Evolutionary conservation across 2,329 filamentous ascomycete species (phyloP), one percentile per base, ranked within the genome.

Genomic region (Aspergillus sojae): DNA sequence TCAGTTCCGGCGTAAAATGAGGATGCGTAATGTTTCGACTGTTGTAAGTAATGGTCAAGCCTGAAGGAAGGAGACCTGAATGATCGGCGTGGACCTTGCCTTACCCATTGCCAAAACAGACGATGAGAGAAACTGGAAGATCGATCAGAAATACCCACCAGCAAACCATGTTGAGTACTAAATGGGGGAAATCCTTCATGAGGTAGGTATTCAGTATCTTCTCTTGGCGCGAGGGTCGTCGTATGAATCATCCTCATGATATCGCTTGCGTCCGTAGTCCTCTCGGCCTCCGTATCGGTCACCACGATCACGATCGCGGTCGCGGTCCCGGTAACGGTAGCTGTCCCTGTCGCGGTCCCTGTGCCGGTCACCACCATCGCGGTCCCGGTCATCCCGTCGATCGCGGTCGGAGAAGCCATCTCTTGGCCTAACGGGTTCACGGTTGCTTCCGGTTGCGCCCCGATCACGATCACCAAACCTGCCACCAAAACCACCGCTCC

Each of bases 171-270:
- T 66, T 66, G 68, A 70, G 61, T 66, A 66, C 62, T 67, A 60
- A 50, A 61, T 58, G 64, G 62, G 62, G 60, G 60, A 62, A 60
- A 59, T 61, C 62, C 65, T 54, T 65, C 59, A 45, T 21, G 12
- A 28, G 55, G 59, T 52, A 34, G 52, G 48, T 41, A 50, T 50
- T 78, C 79, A 88, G 75, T 89, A 89, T 74, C 87, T 82, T 74
- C 87, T 82, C 75, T 86, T 84, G 71, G 82, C 83, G 70, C 87
- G 84, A 57, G 84, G 82, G 78, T 97, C 94, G 74, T 97, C 93
- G 80, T 94, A 90, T 68, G 87, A 86, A 75, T 89, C 89, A 74
- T 90, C 91, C 58, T 96, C 93, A 78, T 91, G 93, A 58, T 88
- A 85, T 75, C 89, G 87, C 74, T 83, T 91, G 86, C 75, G 87